Evolutionary conservation across 106 monocot genomes (phyloP).

Genomic region (Vanilla planifolia): DNA sequence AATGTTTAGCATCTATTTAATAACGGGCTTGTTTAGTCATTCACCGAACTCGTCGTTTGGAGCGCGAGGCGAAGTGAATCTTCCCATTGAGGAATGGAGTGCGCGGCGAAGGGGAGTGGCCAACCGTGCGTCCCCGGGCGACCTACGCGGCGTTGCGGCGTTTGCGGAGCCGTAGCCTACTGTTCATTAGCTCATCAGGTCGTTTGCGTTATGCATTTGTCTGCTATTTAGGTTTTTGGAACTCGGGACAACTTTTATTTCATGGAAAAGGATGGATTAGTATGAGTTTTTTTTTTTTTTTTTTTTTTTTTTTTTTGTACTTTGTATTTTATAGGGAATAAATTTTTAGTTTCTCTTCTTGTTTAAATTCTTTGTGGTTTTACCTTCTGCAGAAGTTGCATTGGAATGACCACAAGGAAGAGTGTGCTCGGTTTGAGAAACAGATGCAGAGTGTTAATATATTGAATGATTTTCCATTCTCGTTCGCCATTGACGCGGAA

Average conservation of each 20-base stretch:
- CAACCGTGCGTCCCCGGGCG: conserved; percentile 28
- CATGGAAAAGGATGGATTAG: too few relatives aligned
- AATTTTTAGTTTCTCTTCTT: not conserved
- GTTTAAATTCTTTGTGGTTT: not conserved
- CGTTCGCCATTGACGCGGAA: conserved; percentile 22
- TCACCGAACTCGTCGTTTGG: too few relatives aligned
- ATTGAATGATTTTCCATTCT: conserved; percentile 68
- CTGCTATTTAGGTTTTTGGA: not conserved
- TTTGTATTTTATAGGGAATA: too few relatives aligned
- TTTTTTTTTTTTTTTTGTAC: too few relatives aligned
- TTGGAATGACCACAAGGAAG: conserved; percentile 82
- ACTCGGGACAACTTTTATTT: not conserved
- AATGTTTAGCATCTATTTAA: too few relatives aligned
- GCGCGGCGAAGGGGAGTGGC: conserved; percentile 62
- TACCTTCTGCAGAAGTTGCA: conserved; percentile 40
- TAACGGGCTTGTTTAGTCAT: too few relatives aligned
- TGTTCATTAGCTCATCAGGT: conserved; percentile 88
- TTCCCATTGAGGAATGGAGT: conserved; percentile 63
- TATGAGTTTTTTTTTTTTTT: too few relatives aligned
- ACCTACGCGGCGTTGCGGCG: conserved; percentile 54
- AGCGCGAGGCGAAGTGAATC: too few relatives aligned
- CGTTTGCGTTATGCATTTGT: not conserved
- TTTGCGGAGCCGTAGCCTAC: conserved; percentile 77
- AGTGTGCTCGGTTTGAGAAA: conserved; percentile 63
- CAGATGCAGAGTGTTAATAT: conserved; percentile 52